phyloP scores from a whole-genome alignment of 225 moss, liverwort and hornwort genomes.

The Ulota crispa region DNA sequence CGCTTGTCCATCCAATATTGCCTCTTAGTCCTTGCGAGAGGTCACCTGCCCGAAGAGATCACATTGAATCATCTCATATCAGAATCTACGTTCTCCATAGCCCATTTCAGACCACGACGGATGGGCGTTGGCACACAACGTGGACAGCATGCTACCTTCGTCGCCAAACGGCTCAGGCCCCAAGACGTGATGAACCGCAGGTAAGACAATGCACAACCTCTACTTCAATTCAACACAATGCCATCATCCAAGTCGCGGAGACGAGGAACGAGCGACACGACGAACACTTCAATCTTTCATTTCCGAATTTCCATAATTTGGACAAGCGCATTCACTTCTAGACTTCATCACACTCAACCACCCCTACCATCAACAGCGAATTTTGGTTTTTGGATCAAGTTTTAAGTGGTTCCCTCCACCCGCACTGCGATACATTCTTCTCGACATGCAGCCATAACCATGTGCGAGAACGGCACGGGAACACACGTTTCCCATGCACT shows the following conservation, averaged over 20 bases:
- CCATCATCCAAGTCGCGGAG: neutral
- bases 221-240: neutral
- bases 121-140: neutral
- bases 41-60: constrained; percentile 52
- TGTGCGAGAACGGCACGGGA: neutral
- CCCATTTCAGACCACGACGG: neutral
- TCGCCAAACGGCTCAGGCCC: too few relatives aligned
- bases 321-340: neutral
- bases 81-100: neutral
- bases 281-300: neutral
- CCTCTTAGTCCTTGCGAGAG: constrained; percentile 83
- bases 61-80: neutral
- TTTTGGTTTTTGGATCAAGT: neutral
- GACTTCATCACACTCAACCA: neutral
- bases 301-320: neutral
- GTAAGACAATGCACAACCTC: neutral
- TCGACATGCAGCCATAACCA: too few relatives aligned
- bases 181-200: too few relatives aligned
- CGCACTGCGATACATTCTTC: too few relatives aligned
- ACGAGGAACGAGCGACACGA: neutral
- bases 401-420: neutral
- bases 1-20: constrained; percentile 80
- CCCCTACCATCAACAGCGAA: neutral
- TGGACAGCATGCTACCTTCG: too few relatives aligned
- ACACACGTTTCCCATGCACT: neutral